Evolutionary conservation across 768 basidiomycete genomes (phyloP).

Genomic region (Hydnomerulius pinastri): DNA sequence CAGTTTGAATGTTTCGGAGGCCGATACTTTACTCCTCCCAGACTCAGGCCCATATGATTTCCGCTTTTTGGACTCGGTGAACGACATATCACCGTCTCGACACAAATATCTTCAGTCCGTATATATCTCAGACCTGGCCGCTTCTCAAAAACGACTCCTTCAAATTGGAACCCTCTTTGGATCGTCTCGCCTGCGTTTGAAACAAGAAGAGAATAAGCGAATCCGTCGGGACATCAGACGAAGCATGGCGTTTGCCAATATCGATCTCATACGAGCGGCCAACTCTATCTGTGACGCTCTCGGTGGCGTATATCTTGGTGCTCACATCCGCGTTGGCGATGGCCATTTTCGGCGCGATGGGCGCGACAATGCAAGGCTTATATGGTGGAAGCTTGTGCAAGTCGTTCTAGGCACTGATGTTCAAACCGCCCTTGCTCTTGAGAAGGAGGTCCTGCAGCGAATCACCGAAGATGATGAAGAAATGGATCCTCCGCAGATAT

Average conservation of each 20-base stretch:
- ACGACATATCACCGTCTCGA: conserved; percentile 21
- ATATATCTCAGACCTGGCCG: conserved; percentile 44
- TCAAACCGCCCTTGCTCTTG: conserved; percentile 36
- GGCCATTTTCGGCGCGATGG: conserved; percentile 54
- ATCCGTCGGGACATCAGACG: conserved; percentile 51
- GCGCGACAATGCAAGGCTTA: conserved; percentile 40
- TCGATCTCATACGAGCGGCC: conserved; percentile 44
- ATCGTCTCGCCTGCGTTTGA: conserved; percentile 64
- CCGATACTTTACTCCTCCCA: conserved; percentile 48
- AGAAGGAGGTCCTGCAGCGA: conserved; percentile 9
- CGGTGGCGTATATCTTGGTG: conserved; percentile 55
- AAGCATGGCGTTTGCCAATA: conserved; percentile 59
- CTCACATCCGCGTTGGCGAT: conserved; percentile 71
- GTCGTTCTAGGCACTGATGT: conserved; percentile 44
- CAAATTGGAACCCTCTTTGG: conserved; percentile 79
- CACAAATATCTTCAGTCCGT: conserved; percentile 47
- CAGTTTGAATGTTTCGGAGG: conserved; percentile 25
- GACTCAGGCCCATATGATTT: conserved; percentile 64
- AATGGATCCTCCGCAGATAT: conserved; percentile 19
- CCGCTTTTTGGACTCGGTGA: conserved; percentile 54
- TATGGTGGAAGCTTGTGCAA: conserved; percentile 62
- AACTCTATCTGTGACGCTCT: conserved; percentile 44
- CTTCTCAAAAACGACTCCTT: conserved; percentile 50
- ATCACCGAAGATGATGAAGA: not conserved
- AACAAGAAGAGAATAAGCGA: conserved; percentile 37